Evolutionary conservation across 176 grass and related monocot genomes (phyloP), one percentile per base, ranked within the genome.

Genomic region (Melocanna baccifera): DNA sequence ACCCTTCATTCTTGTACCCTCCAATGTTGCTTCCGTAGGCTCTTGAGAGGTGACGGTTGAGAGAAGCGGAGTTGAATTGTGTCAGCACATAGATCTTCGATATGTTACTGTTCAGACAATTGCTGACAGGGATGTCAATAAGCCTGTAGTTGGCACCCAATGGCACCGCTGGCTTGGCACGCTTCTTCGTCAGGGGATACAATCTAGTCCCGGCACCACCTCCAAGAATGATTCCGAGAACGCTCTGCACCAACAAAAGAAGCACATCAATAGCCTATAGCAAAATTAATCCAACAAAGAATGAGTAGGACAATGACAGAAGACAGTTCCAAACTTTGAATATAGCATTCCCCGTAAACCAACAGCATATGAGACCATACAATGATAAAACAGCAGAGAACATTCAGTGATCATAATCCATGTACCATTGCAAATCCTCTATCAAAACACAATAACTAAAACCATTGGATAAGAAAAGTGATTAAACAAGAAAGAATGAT

Each of bases 91-190:
- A 99, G 36, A 99, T 99, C 86, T 99, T 99, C 10, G 89, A 86
- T 59, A 99, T 92, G 42, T 94, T 89, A 65, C 97, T 99, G 74
- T 99, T 99, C 81, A 99, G 70, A 78, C 97, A 99, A 52, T 99
- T 99, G 90, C 97, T 99, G 46, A 99, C 93, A 76, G 97, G 97
- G 52, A 99, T 96, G 65, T 99, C 97, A 50, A 99, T 96, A 61
- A 99, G 86, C 74, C 97, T 90, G 75, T 99, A 99, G 86, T 96
- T 96, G 64, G 90, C 97, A 58, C 97, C 97, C 70, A 99, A 81
- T 52, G 97, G 97, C 41, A 99, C 97, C 5, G 97, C 97, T 12
- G 97, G 97, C 82, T 99, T 99, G 28, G 97, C 97, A 41, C 97
- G 89, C 88, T 99, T 99, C 90, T 99, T 96, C 7, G 97, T 99